Base-by-base conservation (phyloP, 2,329 filamentous ascomycete species). In the Alternaria viburni region DNA sequence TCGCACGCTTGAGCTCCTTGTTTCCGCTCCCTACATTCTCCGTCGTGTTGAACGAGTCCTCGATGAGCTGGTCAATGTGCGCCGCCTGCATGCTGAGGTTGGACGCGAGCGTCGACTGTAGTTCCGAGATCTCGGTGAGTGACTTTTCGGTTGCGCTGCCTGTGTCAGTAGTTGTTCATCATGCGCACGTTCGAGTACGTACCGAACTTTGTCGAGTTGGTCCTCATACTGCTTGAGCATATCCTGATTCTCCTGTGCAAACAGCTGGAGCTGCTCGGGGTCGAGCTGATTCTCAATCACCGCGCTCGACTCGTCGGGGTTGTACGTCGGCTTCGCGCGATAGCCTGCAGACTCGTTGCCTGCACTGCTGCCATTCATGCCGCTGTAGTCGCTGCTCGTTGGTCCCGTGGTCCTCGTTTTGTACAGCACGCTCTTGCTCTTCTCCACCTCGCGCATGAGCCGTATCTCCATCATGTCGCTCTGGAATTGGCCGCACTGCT, bases 181-280 rank as follows among this genome's bases (percentile, higher is more conserved):
- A 30, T 21, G 17, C 12, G 21, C 21, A 44, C 21, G 28, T 19
- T 15, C 6, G 12, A 15, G 15, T 32, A 86, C 91, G 58, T 87
- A 96, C 92, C 91, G 92, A 69, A 98, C 93, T 86, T 98, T 96
- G 79, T 94, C 91, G 77, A 98, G 83, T n/a, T 92, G 93, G 81
- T 91, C 93, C 80, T 97, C 93, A 80, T 96, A 97, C 80, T 97
- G 92, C 79, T 91, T 92, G 71, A 98, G 86, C 90, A 99, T 93
- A 67, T 93, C 90, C 79, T 93, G 90, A 77, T 98, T 97, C 76
- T 96, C 94, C 80, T 93, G 88, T 71, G 95, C 94, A 82, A 99
- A 98, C 77, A 97, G 87, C 79, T 97, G 95, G 56, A 96, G 83
- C 80, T 98, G 95, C 76, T 97, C 93, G 21, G 89, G 86, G 17